These are phyloP conservation scores for Gloeostereum incarnatum DNA, from an alignment of 768 basidiomycete genomes.

Conservation along the genomic window DNA sequence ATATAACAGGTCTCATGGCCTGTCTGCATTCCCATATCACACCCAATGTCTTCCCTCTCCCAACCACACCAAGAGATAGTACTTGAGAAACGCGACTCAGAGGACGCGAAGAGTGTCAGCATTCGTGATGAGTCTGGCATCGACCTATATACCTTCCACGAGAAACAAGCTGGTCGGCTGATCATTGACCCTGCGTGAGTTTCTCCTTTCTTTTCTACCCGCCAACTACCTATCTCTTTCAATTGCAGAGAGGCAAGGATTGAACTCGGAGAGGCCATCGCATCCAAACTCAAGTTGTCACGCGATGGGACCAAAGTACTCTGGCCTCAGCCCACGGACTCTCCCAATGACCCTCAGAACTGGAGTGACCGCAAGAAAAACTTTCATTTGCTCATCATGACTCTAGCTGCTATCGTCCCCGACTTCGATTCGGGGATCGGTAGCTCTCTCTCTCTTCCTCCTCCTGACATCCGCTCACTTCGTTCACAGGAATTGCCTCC, in stretches of 20 bases:
- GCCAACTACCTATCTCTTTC: background rate
- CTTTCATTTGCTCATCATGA: conserved; percentile 49
- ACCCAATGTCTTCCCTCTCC: too few species aligned
- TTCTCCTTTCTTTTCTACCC: background rate
- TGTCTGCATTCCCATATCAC: too few species aligned
- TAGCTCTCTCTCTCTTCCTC: conserved; percentile 12
- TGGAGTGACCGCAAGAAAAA: conserved; percentile 48
- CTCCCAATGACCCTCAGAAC: conserved; percentile 13
- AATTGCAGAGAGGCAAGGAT: conserved; percentile 44
- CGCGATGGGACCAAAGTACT: conserved; percentile 49
- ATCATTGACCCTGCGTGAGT: conserved; percentile 54
- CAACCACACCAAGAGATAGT: too few species aligned
- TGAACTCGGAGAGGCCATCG: conserved; percentile 50
- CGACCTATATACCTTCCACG: conserved; percentile 12
- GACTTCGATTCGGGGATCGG: conserved; percentile 64
- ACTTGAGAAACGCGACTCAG: too few species aligned
- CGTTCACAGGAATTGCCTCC: conserved; percentile 39
- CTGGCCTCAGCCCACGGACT: conserved; percentile 61
- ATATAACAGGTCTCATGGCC: too few species aligned
- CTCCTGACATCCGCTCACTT: background rate
- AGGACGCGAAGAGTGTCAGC: too few species aligned
- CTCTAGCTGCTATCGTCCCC: conserved; percentile 55
- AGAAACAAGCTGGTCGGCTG: conserved; percentile 45
- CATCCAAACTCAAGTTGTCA: conserved; percentile 46
- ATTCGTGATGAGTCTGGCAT: too few species aligned